These are phyloP conservation scores for Zymoseptoria crescenta DNA, from an alignment of 2,329 filamentous ascomycete genomes.

Conservation along the genomic window DNA sequence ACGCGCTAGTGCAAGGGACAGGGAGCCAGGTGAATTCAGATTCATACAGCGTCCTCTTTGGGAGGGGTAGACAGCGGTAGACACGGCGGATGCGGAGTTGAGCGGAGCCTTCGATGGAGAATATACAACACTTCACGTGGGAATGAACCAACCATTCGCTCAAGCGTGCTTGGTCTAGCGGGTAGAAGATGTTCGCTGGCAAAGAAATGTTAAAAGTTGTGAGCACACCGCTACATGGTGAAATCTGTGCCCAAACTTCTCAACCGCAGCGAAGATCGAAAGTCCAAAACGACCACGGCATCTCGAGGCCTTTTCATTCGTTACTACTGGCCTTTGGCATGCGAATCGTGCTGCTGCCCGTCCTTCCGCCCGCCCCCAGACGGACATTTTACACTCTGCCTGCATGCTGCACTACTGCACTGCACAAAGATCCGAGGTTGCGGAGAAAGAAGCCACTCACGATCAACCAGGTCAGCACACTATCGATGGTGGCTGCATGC, in stretches of 20 bases:
- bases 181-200: background rate
- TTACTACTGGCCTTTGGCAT: background rate
- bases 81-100: background rate
- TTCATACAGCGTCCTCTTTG: background rate
- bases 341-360: background rate
- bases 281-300: background rate
- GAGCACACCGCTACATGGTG: constrained; percentile 4
- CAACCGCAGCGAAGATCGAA: constrained; percentile 10
- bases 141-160: background rate
- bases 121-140: background rate
- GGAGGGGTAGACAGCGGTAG: background rate
- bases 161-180: background rate
- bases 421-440: background rate
- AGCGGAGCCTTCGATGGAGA: background rate
- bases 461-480: background rate
- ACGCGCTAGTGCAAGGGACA: background rate
- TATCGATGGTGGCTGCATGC: background rate
- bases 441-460: background rate
- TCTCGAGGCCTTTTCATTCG: background rate
- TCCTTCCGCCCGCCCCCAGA: background rate
- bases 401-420: background rate
- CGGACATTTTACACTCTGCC: background rate
- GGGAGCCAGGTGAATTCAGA: background rate
- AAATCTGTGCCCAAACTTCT: constrained; percentile 7
- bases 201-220: background rate